phyloP scores from a whole-genome alignment of 352 stramenopile species.

The Pythium angustatum region DNA sequence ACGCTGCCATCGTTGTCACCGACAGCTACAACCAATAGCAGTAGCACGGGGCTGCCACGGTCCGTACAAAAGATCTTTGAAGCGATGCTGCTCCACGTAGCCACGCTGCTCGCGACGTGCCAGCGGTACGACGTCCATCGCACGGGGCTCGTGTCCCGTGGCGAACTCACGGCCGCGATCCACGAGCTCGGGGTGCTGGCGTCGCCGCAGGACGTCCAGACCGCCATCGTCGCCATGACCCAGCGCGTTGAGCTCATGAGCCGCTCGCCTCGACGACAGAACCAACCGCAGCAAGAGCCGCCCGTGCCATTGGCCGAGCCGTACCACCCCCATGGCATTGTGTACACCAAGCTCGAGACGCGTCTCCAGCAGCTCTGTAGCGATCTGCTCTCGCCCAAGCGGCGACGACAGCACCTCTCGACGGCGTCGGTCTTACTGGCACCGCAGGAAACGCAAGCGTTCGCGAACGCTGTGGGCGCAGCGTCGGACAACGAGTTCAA shows the following conservation, averaged over 20 bases:
- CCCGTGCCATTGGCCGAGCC: slow-evolving; percentile 3
- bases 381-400: slow-evolving; percentile 67
- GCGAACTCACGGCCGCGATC: slow-evolving; percentile 52
- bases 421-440: slow-evolving; percentile 66
- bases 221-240: slow-evolving; percentile 49
- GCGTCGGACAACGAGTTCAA: slow-evolving; percentile 32
- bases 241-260: slow-evolving; percentile 25
- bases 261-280: background rate
- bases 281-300: background rate
- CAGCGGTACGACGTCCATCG: slow-evolving; percentile 44
- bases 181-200: slow-evolving; percentile 65
- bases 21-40: background rate
- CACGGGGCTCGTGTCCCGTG: slow-evolving; percentile 43
- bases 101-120: slow-evolving; percentile 47
- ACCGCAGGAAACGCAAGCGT: slow-evolving; percentile 46
- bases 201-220: slow-evolving; percentile 55
- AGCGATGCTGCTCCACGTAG: slow-evolving; percentile 54
- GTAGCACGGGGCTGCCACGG: slow-evolving; percentile 24
- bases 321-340: slow-evolving; percentile 37
- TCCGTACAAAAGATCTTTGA: slow-evolving; percentile 78
- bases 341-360: slow-evolving; percentile 47
- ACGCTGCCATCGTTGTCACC: slow-evolving; percentile 41
- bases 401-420: slow-evolving; percentile 64
- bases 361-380: slow-evolving; percentile 57
- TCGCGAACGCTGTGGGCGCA: slow-evolving; percentile 27